Conservation (phyloP, 2,329 filamentous ascomycete species). For the Emmonsia crescens region DNA sequence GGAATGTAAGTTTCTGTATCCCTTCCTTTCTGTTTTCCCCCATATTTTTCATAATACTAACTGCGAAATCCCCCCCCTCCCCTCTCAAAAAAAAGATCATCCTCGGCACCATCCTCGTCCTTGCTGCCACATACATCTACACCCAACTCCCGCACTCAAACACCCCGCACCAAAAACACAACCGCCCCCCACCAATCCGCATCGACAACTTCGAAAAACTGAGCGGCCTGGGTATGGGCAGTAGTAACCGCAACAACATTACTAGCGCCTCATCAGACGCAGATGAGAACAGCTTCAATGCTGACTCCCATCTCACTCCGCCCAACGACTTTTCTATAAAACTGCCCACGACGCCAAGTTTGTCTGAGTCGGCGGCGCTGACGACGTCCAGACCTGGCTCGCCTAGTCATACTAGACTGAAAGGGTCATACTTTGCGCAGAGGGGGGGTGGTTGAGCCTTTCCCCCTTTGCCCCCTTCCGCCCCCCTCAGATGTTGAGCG, state of each 20-base stretch:
- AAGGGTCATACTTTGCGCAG: conserved; percentile 30
- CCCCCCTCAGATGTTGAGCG: not conserved
- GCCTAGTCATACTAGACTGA: conserved; percentile 36
- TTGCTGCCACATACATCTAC: conserved; percentile 78
- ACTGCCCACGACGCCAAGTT: conserved; percentile 37
- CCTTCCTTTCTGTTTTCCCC: not conserved
- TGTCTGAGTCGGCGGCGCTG: conserved; percentile 36
- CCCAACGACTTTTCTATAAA: conserved; percentile 39
- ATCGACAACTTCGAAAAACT: conserved; percentile 65
- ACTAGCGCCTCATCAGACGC: conserved; percentile 19
- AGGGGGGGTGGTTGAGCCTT: not conserved
- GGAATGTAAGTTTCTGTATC: conserved; percentile 49
- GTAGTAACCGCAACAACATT: not conserved
- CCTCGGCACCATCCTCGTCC: conserved; percentile 64
- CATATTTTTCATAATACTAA: not conserved
- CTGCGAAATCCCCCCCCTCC: too few relatives aligned
- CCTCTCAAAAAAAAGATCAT: conserved; percentile 61
- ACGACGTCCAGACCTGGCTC: conserved; percentile 45
- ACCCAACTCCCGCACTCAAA: conserved; percentile 31
- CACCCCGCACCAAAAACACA: conserved; percentile 33
- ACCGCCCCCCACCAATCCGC: conserved; percentile 40
- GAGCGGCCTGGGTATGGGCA: not conserved
- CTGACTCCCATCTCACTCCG: conserved; percentile 21
- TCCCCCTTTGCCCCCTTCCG: not conserved
- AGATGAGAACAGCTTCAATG: conserved; percentile 36